These are phyloP conservation scores for Graphilbum sp. DNA, from an alignment of 2,329 filamentous ascomycete species.

Conservation along the genomic window DNA sequence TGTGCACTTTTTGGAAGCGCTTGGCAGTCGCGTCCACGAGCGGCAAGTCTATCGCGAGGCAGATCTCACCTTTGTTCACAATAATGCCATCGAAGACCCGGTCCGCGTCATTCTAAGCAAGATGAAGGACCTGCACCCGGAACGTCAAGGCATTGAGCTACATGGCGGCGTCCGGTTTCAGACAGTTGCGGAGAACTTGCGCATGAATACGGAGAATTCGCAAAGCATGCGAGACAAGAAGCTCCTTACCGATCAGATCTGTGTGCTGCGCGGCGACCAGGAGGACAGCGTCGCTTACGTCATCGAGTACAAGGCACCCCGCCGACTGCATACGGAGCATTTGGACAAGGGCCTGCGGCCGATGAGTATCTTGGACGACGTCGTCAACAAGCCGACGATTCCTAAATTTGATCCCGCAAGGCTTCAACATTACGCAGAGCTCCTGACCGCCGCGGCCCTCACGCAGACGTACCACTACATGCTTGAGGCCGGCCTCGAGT, in stretches of 20 bases:
- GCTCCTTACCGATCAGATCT: constrained; percentile 19
- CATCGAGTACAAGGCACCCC: constrained; percentile 29
- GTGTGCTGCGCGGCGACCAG: constrained; percentile 10
- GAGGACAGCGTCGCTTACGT: constrained; percentile 15
- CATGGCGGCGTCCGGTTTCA: constrained; percentile 14
- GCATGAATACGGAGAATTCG: background rate
- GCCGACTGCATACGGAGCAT: constrained; percentile 25
- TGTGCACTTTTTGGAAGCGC: constrained; percentile 9
- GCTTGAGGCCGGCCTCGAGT: constrained; percentile 26
- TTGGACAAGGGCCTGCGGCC: constrained; percentile 23
- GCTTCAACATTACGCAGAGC: constrained; percentile 4
- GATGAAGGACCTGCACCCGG: background rate
- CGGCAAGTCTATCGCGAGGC: constrained; percentile 11
- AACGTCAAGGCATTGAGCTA: constrained; percentile 8
- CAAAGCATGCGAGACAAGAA: constrained; percentile 6
- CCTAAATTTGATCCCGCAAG: constrained; percentile 7
- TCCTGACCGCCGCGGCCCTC: constrained; percentile 20
- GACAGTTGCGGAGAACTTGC: background rate
- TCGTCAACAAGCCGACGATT: constrained; percentile 13
- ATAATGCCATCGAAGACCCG: constrained; percentile 4
- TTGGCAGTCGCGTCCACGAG: constrained; percentile 11
- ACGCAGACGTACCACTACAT: constrained; percentile 33
- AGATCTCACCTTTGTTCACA: constrained; percentile 11
- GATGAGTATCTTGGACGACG: constrained; percentile 22
- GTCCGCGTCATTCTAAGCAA: constrained; percentile 2